phyloP scores from a whole-genome alignment of 441 rosid genomes.

The Corymbia calophylla region DNA sequence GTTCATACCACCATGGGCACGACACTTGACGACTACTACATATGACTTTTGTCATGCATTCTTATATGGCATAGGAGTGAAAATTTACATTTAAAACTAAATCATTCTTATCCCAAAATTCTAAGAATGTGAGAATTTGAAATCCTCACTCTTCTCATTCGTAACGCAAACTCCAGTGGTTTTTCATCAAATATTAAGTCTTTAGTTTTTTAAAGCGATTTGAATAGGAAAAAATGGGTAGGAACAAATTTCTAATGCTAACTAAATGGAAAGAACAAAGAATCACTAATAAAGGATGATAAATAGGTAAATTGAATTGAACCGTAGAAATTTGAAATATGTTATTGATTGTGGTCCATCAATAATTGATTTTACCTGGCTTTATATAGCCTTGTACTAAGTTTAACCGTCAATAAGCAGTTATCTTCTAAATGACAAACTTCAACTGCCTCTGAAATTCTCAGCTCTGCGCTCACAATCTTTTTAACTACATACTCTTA shows the following conservation, averaged over 20 bases:
- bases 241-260: not conserved
- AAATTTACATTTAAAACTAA: no score
- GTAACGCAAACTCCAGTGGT: not conserved
- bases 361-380: not conserved
- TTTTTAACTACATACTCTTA: not conserved
- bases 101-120: no score
- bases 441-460: not conserved
- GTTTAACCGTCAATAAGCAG: not conserved
- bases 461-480: rapidly evolving
- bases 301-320: no score
- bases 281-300: no score
- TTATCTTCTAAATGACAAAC: not conserved
- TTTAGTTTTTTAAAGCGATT: not conserved
- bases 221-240: rapidly evolving
- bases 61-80: no score
- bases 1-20: not conserved
- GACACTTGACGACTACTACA: rapidly evolving
- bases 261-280: no score
- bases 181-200: not conserved
- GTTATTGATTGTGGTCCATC: rapidly evolving
- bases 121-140: no score
- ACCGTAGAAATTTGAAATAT: rapidly evolving
- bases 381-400: not conserved
- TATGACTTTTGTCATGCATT: no score
- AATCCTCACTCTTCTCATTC: no score